Base-by-base conservation (phyloP, 2,329 filamentous ascomycete genomes). In the Didymella keratinophila region DNA sequence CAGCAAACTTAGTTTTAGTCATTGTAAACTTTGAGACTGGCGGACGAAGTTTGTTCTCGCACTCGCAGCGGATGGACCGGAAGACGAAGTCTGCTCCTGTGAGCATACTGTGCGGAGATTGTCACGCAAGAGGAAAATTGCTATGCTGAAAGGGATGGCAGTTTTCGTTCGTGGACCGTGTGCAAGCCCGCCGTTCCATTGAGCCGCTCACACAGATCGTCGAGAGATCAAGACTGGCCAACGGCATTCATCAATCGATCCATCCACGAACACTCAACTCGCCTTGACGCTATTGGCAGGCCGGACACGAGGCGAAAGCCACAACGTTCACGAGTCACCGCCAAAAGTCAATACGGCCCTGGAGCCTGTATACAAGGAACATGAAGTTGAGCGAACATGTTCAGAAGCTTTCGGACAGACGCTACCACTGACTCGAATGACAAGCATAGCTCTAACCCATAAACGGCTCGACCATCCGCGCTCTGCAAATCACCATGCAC, bases 391-490 rank as follows among this genome's bases (percentile, higher is more conserved):
- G 39, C 36, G 25, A 52, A 37, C 20, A 25, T 34, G 23, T 44
- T 10, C 25, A 45, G 39, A 46, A 34, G 25, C 23, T 42, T 45
- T 39, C 1, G 14, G 16, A n/a, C n/a, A 6, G 30, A 44, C 6
- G 21, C 45, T 7, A 30, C 21, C 12, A 37, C 25, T 41, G 20
- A 39, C 36, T 30, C n/a, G n/a, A 25, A 25, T 16, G 44, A 39
- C 14, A 32, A 34, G n/a, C 14, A 4, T 2, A 20, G 21, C n/a
- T 11, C 27, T 34, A 49, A 32, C 32, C 39, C 37, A 46, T 12
- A 50, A 49, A 44, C 23, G 30, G 56, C 25, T 48, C 48, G 54
- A 52, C 47, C 43, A 28, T 57, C 54, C 49, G 49, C 18, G 30
- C n/a, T 42, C 44, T 53, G 49, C 30, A 58, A 49, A 23, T 53